These are phyloP conservation scores for Lodderomyces oxycetoniae DNA, from an alignment of 1,139 yeast genomes.

Conservation along the genomic window DNA sequence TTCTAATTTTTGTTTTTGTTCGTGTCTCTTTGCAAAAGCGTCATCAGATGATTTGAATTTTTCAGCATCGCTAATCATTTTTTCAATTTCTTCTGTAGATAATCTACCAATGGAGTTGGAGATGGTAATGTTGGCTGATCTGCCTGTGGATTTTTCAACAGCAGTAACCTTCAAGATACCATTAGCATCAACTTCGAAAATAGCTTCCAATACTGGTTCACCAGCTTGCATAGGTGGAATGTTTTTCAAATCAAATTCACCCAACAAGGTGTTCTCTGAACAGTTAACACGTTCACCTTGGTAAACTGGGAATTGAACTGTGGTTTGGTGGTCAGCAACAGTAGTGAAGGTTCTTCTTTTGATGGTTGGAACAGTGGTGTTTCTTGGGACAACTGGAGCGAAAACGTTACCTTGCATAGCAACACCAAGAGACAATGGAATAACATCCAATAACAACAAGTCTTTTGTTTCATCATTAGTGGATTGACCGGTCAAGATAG, in stretches of 20 bases:
- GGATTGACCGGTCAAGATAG: conserved; percentile 96
- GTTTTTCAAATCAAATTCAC: conserved; percentile 98
- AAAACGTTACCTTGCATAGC: conserved; percentile 99
- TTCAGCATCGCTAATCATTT: conserved; percentile 98
- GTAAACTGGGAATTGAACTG: conserved; percentile 99
- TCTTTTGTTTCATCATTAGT: conserved; percentile 97
- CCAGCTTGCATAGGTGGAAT: conserved; percentile 99
- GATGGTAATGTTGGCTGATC: conserved; percentile 99
- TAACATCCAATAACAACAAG: conserved; percentile 94
- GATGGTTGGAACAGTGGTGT: conserved; percentile 99
- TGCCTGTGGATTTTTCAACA: conserved; percentile 98
- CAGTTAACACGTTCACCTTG: conserved; percentile 99
- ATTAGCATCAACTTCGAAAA: conserved; percentile 99
- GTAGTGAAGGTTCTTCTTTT: conserved; percentile 99
- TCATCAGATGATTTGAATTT: conserved; percentile 98
- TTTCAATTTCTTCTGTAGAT: conserved; percentile 94
- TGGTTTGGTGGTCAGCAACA: conserved; percentile 98
- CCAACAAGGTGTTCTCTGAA: conserved; percentile 97
- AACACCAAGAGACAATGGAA: conserved; percentile 98
- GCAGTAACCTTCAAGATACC: conserved; percentile 99
- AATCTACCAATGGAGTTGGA: conserved; percentile 99
- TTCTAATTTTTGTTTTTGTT: conserved; percentile 99
- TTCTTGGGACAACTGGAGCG: conserved; percentile 99
- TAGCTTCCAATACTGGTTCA: conserved; percentile 99
- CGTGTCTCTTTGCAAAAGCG: conserved; percentile 99